phyloP scores from a whole-genome alignment of 257 asterid genomes.

The Phtheirospermum japonicum region DNA sequence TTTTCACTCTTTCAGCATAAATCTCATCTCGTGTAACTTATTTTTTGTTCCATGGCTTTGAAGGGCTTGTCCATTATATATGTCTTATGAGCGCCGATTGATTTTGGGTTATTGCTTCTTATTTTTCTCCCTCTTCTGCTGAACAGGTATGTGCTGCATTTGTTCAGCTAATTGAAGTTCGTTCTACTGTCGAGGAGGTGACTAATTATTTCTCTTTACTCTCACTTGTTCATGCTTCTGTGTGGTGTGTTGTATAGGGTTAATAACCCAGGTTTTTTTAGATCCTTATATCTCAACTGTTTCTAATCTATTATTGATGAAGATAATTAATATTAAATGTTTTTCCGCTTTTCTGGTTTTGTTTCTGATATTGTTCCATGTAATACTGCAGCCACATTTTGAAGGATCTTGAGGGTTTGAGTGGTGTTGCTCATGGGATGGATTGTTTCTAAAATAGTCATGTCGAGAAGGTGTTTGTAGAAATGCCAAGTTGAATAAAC shows the following conservation, averaged over 20 bases:
- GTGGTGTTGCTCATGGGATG: too few species aligned
- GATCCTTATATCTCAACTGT: background rate
- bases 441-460: too few species aligned
- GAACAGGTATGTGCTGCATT: too few species aligned
- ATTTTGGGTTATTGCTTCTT: conserved; percentile 25
- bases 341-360: conserved; percentile 18
- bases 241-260: conserved; percentile 8
- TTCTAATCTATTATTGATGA: conserved; percentile 12
- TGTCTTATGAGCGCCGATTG: conserved; percentile 6
- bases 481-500: too few species aligned
- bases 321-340: background rate
- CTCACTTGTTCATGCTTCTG: conserved; percentile 14
- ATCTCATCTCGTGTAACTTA: too few species aligned
- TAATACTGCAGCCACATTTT: conserved; percentile 81
- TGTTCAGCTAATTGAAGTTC: too few species aligned
- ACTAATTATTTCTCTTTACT: conserved; percentile 21
- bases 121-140: conserved; percentile 6
- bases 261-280: background rate
- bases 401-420: too few species aligned
- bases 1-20: too few species aligned
- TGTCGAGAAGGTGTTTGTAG: too few species aligned
- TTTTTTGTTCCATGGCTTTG: too few species aligned
- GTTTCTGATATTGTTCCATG: conserved; percentile 33
- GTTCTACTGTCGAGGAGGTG: conserved; percentile 76
- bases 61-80: conserved; percentile 3